Percentiles rank a stretch among this genome's conserved stretches.
phyloP scores from a whole-genome alignment of 1,139 yeast genomes.

The Wickerhamomyces sp. region DNA sequence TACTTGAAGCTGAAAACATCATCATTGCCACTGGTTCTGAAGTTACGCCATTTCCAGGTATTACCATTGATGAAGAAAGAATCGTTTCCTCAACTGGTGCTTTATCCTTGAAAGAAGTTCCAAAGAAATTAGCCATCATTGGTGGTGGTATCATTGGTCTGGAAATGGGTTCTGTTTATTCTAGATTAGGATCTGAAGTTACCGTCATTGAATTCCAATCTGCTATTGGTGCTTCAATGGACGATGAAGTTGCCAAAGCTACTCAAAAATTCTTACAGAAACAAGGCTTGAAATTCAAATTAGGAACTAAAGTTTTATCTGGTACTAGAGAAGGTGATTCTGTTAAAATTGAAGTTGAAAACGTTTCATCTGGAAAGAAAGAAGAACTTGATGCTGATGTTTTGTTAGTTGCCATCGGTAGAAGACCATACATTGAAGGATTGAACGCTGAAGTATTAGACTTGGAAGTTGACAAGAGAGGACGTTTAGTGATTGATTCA shows the following conservation, averaged over 20 bases:
- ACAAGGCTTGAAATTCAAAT: slow-evolving; percentile 93
- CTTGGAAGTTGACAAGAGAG: slow-evolving; percentile 83
- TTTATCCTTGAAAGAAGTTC: slow-evolving; percentile 76
- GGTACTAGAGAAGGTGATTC: slow-evolving; percentile 86
- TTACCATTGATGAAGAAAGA: slow-evolving; percentile 93
- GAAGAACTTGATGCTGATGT: slow-evolving; percentile 86
- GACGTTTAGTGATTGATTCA: slow-evolving; percentile 90
- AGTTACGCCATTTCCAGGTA: slow-evolving; percentile 98
- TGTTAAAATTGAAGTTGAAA: slow-evolving; percentile 85
- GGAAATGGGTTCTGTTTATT: slow-evolving; percentile 98
- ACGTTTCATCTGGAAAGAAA: slow-evolving; percentile 79
- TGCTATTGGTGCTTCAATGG: slow-evolving; percentile 96
- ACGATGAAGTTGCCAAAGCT: slow-evolving; percentile 85
- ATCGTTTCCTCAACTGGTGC: slow-evolving; percentile 97
- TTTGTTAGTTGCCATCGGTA: slow-evolving; percentile 93
- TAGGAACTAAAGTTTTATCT: slow-evolving; percentile 83
- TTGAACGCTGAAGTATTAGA: slow-evolving; percentile 86
- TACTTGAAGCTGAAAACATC: slow-evolving; percentile 75
- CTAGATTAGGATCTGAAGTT: slow-evolving; percentile 93
- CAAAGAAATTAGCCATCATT: slow-evolving; percentile 86
- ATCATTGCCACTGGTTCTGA: slow-evolving; percentile 99
- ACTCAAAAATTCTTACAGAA: slow-evolving; percentile 86
- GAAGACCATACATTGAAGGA: slow-evolving; percentile 95
- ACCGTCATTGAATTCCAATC: slow-evolving; percentile 89
- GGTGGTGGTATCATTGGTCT: slow-evolving; percentile 99